Evolutionary conservation across 169 alveolate species (phyloP).

Genomic region (Cryptosporidium andersoni): DNA sequence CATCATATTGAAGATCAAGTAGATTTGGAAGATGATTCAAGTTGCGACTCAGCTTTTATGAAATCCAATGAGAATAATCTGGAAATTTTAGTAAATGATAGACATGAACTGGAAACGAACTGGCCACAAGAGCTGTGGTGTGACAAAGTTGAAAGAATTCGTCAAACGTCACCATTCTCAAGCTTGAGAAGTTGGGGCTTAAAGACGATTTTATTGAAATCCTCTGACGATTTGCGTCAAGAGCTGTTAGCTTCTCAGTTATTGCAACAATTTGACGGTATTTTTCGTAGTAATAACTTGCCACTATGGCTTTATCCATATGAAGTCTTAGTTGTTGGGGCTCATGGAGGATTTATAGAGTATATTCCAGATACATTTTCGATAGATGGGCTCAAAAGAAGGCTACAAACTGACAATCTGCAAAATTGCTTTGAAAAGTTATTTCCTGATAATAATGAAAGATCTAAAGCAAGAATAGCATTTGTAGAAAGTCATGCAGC

Average conservation of each 20-base stretch:
- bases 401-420: constrained; percentile 71
- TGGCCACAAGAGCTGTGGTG: constrained; percentile 70
- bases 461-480: constrained; percentile 74
- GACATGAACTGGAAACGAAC: background rate
- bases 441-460: constrained; percentile 38
- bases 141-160: constrained; percentile 81
- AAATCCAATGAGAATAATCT: background rate
- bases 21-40: background rate
- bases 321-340: constrained; percentile 92
- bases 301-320: constrained; percentile 92
- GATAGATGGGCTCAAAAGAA: constrained; percentile 83
- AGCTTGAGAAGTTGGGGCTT: constrained; percentile 84
- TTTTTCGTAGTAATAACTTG: constrained; percentile 85
- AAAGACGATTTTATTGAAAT: constrained; percentile 89
- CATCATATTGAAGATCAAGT: constrained; percentile 3
- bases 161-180: constrained; percentile 85
- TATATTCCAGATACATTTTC: constrained; percentile 84
- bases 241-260: constrained; percentile 95
- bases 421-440: constrained; percentile 36
- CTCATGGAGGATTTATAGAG: constrained; percentile 91
- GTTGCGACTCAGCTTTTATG: background rate
- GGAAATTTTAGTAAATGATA: constrained; percentile 4
- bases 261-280: constrained; percentile 86
- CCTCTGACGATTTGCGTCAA: constrained; percentile 95
- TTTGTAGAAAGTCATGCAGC: constrained; percentile 96